phyloP scores from a whole-genome alignment of 208 protist genomes.

The Acanthamoeba lenticulata region DNA sequence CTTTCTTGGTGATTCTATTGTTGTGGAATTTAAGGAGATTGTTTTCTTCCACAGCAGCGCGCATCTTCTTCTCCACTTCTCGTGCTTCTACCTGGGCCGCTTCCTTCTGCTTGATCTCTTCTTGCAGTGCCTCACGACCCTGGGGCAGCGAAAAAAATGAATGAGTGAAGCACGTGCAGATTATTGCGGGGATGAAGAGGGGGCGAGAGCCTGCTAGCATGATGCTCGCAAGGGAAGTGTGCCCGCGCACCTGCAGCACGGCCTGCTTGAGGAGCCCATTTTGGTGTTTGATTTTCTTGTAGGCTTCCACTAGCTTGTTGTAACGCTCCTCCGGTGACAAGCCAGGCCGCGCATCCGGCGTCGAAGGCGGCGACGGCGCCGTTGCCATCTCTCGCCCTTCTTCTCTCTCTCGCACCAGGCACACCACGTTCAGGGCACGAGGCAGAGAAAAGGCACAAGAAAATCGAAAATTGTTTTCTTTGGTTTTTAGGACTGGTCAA shows the following conservation, averaged over 20 bases:
- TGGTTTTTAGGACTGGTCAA: no score
- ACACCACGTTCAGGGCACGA: no score
- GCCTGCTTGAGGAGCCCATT: constrained; percentile 46
- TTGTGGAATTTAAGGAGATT: constrained; percentile 56
- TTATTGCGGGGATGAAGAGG: neutral
- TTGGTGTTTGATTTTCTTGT: constrained; percentile 65
- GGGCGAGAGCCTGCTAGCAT: no score
- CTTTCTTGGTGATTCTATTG: constrained; percentile 40
- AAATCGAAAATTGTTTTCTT: no score
- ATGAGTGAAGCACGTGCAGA: neutral
- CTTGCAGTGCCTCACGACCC: constrained; percentile 1
- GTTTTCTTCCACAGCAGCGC: constrained; percentile 32
- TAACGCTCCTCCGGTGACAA: constrained; percentile 42
- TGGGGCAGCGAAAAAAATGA: neutral
- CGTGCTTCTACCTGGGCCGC: neutral
- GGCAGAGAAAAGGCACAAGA: no score
- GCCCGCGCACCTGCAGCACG: constrained; percentile 2
- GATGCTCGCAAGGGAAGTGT: neutral
- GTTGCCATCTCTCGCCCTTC: neutral
- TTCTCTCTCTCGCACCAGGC: no score
- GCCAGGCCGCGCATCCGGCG: neutral
- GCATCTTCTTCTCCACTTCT: constrained; percentile 54
- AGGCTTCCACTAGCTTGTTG: constrained; percentile 45
- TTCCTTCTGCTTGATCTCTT: neutral
- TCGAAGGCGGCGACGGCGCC: neutral